Evolutionary conservation across 306 rosid genomes (phyloP).

Genomic region (Cyamopsis tetragonoloba): DNA sequence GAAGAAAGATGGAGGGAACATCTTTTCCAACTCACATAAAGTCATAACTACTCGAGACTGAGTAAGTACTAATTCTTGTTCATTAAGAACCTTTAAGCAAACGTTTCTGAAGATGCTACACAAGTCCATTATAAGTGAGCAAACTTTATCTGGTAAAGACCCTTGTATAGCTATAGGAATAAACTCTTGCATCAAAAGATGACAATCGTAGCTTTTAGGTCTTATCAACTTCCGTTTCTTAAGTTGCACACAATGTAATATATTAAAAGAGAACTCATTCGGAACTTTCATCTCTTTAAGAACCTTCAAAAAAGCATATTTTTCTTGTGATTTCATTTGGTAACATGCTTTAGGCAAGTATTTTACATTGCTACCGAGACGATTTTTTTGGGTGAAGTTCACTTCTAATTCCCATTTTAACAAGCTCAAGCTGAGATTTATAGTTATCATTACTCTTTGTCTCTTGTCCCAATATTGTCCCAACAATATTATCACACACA

Average conservation of each 20-base stretch:
- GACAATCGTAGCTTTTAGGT: not conserved
- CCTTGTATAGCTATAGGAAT: not conserved
- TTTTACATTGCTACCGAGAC: not conserved
- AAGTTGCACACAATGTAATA: not conserved
- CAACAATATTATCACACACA: too few relatives aligned
- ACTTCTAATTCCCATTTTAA: not conserved
- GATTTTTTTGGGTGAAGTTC: not conserved
- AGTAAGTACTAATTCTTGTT: not conserved
- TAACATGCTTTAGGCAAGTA: not conserved
- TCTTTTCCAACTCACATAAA: not conserved
- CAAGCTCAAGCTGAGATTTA: not conserved
- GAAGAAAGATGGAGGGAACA: not conserved
- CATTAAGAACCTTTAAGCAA: not conserved
- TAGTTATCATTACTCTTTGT: not conserved
- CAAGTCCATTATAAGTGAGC: not conserved
- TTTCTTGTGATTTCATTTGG: not conserved
- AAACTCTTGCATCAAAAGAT: not conserved
- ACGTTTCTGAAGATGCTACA: not conserved
- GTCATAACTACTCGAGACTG: not conserved
- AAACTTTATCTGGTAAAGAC: not conserved
- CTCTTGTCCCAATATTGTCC: not conserved
- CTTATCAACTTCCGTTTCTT: not conserved
- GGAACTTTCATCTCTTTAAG: not conserved
- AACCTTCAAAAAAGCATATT: not conserved
- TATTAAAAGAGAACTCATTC: not conserved